phyloP scores from a whole-genome alignment of 148 eudicot genomes.

The Amaranthus palmeri region DNA sequence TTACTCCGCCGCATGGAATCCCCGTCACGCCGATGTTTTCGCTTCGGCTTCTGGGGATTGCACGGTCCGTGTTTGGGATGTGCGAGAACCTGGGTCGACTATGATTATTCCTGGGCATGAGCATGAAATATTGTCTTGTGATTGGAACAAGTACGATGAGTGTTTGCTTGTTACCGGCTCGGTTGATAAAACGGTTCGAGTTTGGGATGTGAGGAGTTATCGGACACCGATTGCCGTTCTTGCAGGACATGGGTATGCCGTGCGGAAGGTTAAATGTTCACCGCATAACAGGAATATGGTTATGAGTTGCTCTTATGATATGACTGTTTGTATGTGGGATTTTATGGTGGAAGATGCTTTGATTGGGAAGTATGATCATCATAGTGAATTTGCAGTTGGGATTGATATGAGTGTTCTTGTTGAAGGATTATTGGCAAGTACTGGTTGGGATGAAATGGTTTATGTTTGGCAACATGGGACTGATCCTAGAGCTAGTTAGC shows the following conservation, averaged over 20 bases:
- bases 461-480: slow-evolving; percentile 95
- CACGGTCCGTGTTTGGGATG: slow-evolving; percentile 87
- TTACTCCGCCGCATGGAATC: slow-evolving; percentile 79
- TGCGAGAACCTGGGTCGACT: slow-evolving; percentile 87
- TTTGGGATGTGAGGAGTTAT: slow-evolving; percentile 86
- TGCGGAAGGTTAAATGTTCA: slow-evolving; percentile 85
- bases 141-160: slow-evolving; percentile 95
- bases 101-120: slow-evolving; percentile 93
- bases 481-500: slow-evolving; percentile 59
- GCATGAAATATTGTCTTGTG: slow-evolving; percentile 72
- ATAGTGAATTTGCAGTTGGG: slow-evolving; percentile 93
- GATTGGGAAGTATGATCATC: slow-evolving; percentile 86
- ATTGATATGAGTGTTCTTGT: slow-evolving; percentile 98
- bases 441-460: slow-evolving; percentile 97
- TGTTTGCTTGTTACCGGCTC: slow-evolving; percentile 70
- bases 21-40: slow-evolving; percentile 79
- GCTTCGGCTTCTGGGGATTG: slow-evolving; percentile 97
- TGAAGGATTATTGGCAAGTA: slow-evolving; percentile 88
- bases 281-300: slow-evolving; percentile 69
- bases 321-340: slow-evolving; percentile 94
- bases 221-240: slow-evolving; percentile 70
- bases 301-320: slow-evolving; percentile 84
- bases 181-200: slow-evolving; percentile 77
- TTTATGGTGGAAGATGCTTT: slow-evolving; percentile 86
- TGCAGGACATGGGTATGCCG: slow-evolving; percentile 76